These are phyloP conservation scores for Oryza punctata DNA, from an alignment of 176 grass and related monocot species.

Conservation along the genomic window DNA sequence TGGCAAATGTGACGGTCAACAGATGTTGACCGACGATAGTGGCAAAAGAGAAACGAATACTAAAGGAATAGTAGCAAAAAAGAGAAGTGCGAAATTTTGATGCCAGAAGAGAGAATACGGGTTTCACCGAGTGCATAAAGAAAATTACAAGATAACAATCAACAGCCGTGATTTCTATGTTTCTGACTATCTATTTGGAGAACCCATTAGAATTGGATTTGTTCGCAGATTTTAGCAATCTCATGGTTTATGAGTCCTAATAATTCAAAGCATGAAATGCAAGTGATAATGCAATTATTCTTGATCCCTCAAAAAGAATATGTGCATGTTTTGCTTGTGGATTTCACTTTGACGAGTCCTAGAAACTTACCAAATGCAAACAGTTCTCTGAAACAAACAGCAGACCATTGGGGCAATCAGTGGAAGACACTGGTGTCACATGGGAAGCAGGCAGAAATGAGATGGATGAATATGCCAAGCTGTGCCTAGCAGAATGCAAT, in stretches of 20 bases:
- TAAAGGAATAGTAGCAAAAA: too few species aligned
- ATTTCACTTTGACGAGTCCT: constrained; percentile 11
- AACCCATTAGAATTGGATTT: constrained; percentile 4
- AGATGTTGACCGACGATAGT: too few species aligned
- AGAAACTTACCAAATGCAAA: constrained; percentile 80
- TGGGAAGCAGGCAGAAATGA: constrained; percentile 93
- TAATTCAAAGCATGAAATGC: not conserved
- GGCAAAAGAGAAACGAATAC: too few species aligned
- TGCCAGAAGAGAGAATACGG: too few species aligned
- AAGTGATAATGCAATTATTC: not conserved
- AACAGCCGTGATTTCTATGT: not conserved
- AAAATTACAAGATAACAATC: constrained; percentile 26
- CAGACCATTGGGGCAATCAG: constrained; percentile 85
- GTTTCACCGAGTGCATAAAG: not conserved
- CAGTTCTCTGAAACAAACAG: constrained; percentile 96
- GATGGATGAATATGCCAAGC: constrained; percentile 92
- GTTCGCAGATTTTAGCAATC: not conserved
- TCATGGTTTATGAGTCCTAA: not conserved
- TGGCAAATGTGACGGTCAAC: too few species aligned
- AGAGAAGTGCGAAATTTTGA: too few species aligned
- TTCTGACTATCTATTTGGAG: not conserved
- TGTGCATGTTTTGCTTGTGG: constrained; percentile 1
- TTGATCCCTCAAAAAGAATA: not conserved
- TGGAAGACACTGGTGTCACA: constrained; percentile 82
- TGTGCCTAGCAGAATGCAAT: constrained; percentile 81